Percentiles rank a stretch among this genome's conserved stretches.
These are phyloP conservation scores for Umbellularia californica DNA, from an alignment of 164 flowering plant genomes.

Conservation along the genomic window DNA sequence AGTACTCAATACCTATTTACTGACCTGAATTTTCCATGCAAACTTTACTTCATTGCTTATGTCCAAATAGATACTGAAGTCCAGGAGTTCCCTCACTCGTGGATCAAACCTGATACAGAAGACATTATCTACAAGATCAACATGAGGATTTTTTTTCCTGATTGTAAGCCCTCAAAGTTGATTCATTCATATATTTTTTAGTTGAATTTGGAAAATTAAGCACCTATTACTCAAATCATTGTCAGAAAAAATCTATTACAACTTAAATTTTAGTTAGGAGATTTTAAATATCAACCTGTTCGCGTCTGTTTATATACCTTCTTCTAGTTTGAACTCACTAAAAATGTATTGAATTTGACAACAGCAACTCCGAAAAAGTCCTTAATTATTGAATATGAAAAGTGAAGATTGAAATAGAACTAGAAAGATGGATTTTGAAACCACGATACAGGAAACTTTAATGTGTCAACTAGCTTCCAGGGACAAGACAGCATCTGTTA, in stretches of 20 bases:
- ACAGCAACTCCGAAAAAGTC: neutral
- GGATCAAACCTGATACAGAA: constrained; percentile 55
- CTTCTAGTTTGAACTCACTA: too few species aligned
- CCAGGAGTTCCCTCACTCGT: constrained; percentile 91
- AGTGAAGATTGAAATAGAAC: neutral
- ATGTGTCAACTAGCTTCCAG: neutral
- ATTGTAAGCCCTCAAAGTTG: neutral
- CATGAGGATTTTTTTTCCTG: neutral
- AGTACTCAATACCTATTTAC: neutral
- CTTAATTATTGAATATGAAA: neutral
- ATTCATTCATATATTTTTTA: neutral
- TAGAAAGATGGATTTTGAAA: neutral
- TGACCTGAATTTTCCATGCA: constrained; percentile 98
- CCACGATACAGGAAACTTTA: neutral
- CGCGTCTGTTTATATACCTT: neutral
- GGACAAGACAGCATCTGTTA: neutral
- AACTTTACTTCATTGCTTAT: constrained; percentile 97
- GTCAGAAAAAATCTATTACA: too few species aligned
- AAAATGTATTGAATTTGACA: too few species aligned
- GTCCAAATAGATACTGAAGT: constrained; percentile 98
- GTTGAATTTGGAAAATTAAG: neutral
- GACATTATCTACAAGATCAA: neutral
- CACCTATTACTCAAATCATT: too few species aligned
- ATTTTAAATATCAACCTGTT: neutral
- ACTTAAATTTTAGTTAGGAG: neutral